Conservation (phyloP, 2,329 filamentous ascomycete species). For the Mycogone perniciosa region DNA sequence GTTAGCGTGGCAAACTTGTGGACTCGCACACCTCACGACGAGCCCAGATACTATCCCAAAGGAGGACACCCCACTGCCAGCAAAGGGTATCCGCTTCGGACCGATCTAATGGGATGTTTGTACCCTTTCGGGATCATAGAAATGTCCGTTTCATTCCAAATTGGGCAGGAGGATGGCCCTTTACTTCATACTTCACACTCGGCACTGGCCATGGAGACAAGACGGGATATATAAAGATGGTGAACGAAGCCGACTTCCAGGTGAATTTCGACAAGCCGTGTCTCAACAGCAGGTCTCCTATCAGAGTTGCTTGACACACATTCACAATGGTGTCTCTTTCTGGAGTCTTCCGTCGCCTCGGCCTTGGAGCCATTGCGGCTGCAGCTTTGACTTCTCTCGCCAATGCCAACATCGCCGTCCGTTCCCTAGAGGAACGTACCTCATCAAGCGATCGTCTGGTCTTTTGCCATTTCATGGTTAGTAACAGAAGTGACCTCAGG, state of each 20-base stretch:
- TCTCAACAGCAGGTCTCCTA: too few species aligned
- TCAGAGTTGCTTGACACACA: neutral
- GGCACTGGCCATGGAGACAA: too few species aligned
- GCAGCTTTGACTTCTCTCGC: constrained; percentile 12
- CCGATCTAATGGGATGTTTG: constrained; percentile 9
- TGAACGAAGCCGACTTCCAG: too few species aligned
- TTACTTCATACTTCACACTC: neutral
- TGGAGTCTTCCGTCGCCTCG: constrained; percentile 12
- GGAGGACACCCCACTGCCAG: neutral
- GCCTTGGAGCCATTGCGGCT: constrained; percentile 13
- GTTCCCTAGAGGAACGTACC: constrained; percentile 15
- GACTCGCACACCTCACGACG: neutral
- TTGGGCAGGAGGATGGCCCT: neutral
- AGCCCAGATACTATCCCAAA: neutral
- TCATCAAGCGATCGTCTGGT: constrained; percentile 24
- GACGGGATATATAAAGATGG: neutral
- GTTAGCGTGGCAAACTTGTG: too few species aligned
- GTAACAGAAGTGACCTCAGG: neutral
- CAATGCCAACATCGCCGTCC: constrained; percentile 2
- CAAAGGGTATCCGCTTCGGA: constrained; percentile 5
- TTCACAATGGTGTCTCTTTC: constrained; percentile 12
- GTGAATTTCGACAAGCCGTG: too few species aligned
- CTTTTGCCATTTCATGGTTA: constrained; percentile 39
- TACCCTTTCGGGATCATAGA: neutral
- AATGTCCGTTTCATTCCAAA: neutral